These are phyloP conservation scores for Cyberlindnera sargentensis DNA, from an alignment of 805 yeast species.

Conservation along the genomic window DNA sequence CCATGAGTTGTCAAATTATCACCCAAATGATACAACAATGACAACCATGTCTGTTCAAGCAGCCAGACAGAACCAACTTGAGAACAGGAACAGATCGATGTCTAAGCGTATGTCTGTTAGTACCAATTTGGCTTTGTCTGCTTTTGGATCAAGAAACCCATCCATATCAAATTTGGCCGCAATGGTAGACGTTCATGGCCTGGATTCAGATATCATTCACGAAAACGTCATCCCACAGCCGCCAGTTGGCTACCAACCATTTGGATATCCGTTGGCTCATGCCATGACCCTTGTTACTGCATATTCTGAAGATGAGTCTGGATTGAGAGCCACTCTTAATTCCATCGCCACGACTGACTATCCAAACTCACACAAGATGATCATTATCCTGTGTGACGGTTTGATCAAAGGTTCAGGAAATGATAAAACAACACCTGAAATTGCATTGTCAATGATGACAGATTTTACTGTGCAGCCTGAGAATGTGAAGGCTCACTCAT, in stretches of 20 bases:
- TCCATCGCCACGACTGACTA: constrained; percentile 92
- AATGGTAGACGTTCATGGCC: constrained; percentile 31
- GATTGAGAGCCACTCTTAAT: constrained; percentile 82
- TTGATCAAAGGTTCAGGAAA: constrained; percentile 92
- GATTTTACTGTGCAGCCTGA: constrained; percentile 66
- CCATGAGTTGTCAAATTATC: constrained; percentile 5
- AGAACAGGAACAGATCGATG: constrained; percentile 6
- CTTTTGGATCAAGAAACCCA: constrained; percentile 20
- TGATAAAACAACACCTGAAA: constrained; percentile 81
- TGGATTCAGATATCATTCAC: constrained; percentile 55
- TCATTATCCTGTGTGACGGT: constrained; percentile 89
- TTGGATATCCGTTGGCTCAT: constrained; percentile 71
- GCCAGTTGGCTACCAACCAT: constrained; percentile 83
- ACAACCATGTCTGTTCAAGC: constrained; percentile 66
- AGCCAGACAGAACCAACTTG: constrained; percentile 21
- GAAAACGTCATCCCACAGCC: constrained; percentile 89
- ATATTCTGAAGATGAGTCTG: constrained; percentile 87
- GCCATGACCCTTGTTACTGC: constrained; percentile 79
- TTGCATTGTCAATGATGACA: constrained; percentile 80
- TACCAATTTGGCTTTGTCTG: constrained; percentile 9
- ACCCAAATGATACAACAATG: constrained; percentile 24
- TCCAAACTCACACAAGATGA: constrained; percentile 89
- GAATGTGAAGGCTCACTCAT: constrained; percentile 74
- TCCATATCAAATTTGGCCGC: constrained; percentile 20
- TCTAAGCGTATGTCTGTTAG: constrained; percentile 11